Evolutionary conservation across 2,329 filamentous ascomycete species (phyloP).

Genomic region (Penicillium sp.): DNA sequence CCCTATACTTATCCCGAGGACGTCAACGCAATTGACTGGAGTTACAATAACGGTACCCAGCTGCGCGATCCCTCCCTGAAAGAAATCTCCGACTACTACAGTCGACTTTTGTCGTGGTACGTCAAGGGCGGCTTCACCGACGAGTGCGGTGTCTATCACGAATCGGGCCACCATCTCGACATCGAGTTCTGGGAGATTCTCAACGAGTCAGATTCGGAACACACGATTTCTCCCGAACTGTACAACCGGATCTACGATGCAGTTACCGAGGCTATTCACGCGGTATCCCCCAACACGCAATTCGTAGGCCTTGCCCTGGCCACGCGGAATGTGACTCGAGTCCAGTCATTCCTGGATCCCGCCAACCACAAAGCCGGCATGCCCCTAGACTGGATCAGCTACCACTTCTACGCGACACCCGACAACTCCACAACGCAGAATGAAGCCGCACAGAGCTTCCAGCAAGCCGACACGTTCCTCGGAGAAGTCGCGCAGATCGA

Average conservation of each 20-base stretch:
- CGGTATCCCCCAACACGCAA: conserved; percentile 1
- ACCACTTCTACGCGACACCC: not conserved
- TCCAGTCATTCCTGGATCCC: conserved; percentile 4
- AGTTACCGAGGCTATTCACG: not conserved
- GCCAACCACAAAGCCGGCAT: conserved; percentile 2
- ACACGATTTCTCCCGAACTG: not conserved
- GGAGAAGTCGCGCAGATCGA: not conserved
- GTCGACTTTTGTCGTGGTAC: not conserved
- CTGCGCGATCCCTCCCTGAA: not conserved
- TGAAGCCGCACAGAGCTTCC: not conserved
- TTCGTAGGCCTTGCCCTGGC: conserved; percentile 4
- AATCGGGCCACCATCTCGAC: not conserved
- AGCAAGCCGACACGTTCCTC: not conserved
- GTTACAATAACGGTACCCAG: not conserved
- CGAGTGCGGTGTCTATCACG: not conserved
- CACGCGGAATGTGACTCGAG: conserved; percentile 6
- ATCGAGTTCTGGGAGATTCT: not conserved
- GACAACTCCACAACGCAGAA: not conserved
- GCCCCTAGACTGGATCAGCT: conserved; percentile 11
- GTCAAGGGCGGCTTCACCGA: not conserved
- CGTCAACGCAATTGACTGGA: not conserved
- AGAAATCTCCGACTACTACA: not conserved
- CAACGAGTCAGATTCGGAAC: not conserved
- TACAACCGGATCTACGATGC: not conserved
- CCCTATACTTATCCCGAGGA: not conserved